These are phyloP conservation scores for Flaveria ramosissima DNA, from an alignment of 129 eudicot genomes.

Conservation along the genomic window DNA sequence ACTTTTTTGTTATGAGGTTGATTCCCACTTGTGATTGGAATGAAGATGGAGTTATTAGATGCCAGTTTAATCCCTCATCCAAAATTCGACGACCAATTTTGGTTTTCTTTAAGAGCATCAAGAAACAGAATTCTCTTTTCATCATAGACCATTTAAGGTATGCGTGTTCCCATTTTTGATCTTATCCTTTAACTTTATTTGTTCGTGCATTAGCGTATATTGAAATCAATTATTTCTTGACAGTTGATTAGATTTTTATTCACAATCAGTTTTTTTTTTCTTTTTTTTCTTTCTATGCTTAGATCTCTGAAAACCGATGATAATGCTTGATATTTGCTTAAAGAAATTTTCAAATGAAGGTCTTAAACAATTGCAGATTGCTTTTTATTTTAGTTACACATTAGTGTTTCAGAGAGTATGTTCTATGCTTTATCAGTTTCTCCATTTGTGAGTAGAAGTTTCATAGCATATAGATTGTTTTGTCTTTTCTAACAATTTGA, in stretches of 20 bases:
- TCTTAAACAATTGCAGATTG: neutral
- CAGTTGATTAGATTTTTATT: neutral
- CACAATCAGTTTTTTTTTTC: neutral
- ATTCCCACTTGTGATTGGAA: slow-evolving; percentile 22
- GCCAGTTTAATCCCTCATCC: slow-evolving; percentile 30
- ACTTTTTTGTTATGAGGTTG: slow-evolving; percentile 23
- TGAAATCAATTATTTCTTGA: neutral
- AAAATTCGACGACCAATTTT: slow-evolving; percentile 24
- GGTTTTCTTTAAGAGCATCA: slow-evolving; percentile 17
- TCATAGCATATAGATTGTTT: neutral
- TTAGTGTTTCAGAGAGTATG: neutral
- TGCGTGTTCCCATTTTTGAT: neutral
- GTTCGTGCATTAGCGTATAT: neutral
- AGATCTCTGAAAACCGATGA: neutral
- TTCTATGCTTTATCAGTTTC: slow-evolving; percentile 7
- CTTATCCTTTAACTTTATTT: neutral
- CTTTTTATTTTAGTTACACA: neutral
- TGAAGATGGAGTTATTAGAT: slow-evolving; percentile 32
- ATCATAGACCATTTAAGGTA: slow-evolving; percentile 33
- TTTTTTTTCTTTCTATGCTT: neutral
- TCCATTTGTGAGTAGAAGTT: neutral
- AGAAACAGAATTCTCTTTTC: slow-evolving; percentile 29
- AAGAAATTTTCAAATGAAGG: slow-evolving; percentile 2
- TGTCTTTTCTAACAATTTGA: slow-evolving; percentile 1
- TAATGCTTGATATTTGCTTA: neutral